phyloP scores from a whole-genome alignment of 2,329 filamentous ascomycete species.

The Hansfordia pulvinata region DNA sequence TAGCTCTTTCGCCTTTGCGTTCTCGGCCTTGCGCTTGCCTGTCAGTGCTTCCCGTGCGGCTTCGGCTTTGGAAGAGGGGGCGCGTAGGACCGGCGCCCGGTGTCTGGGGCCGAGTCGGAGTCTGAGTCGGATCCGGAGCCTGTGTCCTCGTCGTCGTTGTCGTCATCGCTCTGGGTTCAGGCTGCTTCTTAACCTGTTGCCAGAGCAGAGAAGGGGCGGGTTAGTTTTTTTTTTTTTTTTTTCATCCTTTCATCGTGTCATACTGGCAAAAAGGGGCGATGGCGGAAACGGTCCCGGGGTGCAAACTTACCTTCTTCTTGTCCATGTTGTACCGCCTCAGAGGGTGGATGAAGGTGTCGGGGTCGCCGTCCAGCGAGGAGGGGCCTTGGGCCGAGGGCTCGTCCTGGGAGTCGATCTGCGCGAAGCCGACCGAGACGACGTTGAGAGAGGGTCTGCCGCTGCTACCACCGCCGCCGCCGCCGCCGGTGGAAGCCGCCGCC shows the following conservation, averaged over 20 bases:
- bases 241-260: too few species aligned
- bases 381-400: conserved; percentile 7
- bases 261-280: too few species aligned
- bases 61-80: too few species aligned
- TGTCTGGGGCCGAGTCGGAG: conserved; percentile 17
- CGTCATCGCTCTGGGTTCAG: conserved; percentile 18
- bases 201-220: too few species aligned
- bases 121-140: conserved; percentile 21
- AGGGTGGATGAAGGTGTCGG: conserved; percentile 6
- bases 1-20: conserved; percentile 32
- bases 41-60: conserved; percentile 19
- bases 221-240: too few species aligned
- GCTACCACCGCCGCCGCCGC: too few species aligned
- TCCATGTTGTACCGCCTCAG: conserved; percentile 19
- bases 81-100: too few species aligned
- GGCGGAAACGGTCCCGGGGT: too few species aligned
- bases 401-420: conserved; percentile 19
- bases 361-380: conserved; percentile 6
- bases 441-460: conserved; percentile 26
- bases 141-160: too few species aligned
- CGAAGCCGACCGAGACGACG: conserved; percentile 49
- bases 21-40: conserved; percentile 33
- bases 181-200: conserved; percentile 1
- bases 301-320: conserved; percentile 12
- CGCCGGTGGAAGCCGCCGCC: neutral